Conservation (phyloP, 306 rosid species). For the Ceratonia siliqua region DNA sequence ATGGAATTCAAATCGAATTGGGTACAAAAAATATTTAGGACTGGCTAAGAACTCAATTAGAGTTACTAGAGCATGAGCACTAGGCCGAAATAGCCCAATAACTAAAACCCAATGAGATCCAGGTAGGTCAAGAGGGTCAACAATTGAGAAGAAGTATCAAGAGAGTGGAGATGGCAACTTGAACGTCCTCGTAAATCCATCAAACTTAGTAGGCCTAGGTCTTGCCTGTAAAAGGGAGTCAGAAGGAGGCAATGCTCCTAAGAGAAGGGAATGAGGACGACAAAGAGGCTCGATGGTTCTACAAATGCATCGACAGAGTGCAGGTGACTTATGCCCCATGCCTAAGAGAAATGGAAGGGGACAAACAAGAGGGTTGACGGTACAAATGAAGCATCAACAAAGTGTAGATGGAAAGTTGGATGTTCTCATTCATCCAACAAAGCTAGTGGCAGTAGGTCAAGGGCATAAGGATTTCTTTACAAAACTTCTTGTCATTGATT, state of each 20-base stretch:
- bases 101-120: too few relatives aligned
- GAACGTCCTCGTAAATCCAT: background rate
- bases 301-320: background rate
- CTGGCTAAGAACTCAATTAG: too few relatives aligned
- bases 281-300: slow-evolving; percentile 25
- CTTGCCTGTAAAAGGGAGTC: background rate
- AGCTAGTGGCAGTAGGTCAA: slow-evolving; percentile 15
- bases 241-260: background rate
- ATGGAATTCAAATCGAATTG: too few relatives aligned
- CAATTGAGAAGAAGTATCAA: background rate
- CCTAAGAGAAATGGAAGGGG: slow-evolving; percentile 34
- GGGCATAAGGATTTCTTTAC: too few relatives aligned
- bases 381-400: slow-evolving; percentile 14
- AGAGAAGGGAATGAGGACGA: background rate
- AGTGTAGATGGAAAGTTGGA: slow-evolving; percentile 9
- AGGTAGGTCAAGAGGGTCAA: slow-evolving; percentile 9
- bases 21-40: too few relatives aligned
- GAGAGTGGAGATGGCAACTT: slow-evolving; percentile 21
- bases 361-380: slow-evolving; percentile 25
- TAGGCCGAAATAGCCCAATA: too few relatives aligned
- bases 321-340: slow-evolving; percentile 27
- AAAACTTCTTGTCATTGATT: too few relatives aligned
- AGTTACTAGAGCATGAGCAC: too few relatives aligned
- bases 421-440: background rate
- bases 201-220: slow-evolving; percentile 7